Conservation (phyloP, 2,329 filamentous ascomycete genomes). For the Gnomoniopsis smithogilvyi region DNA sequence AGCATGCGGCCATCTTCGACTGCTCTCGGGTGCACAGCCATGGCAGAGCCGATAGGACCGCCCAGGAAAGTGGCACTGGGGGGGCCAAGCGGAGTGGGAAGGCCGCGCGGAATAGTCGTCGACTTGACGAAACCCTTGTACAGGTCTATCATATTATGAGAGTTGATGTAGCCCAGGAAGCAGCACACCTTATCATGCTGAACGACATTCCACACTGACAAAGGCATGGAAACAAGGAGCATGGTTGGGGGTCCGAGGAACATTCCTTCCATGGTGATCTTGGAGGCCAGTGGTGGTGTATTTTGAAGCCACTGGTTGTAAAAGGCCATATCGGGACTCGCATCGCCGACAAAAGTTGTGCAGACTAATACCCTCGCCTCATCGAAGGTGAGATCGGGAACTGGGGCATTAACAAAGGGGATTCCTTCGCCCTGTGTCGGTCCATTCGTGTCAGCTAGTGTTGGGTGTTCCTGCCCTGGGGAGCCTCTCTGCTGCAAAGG, state of each 20-base stretch:
- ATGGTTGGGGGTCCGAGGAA: conserved; percentile 65
- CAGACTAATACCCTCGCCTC: conserved; percentile 63
- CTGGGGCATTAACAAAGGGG: conserved; percentile 38
- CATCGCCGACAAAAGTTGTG: conserved; percentile 64
- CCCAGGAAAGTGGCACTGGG: background rate
- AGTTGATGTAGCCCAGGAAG: conserved; percentile 63
- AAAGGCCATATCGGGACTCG: conserved; percentile 62
- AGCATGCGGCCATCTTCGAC: conserved; percentile 56
- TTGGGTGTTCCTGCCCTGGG: background rate
- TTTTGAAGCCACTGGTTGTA: conserved; percentile 66
- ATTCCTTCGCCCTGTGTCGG: conserved; percentile 29
- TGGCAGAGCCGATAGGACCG: background rate
- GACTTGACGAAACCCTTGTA: conserved; percentile 57
- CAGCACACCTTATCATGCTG: conserved; percentile 66
- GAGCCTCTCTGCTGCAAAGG: conserved; percentile 35
- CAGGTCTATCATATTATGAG: conserved; percentile 64
- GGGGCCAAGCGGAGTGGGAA: background rate
- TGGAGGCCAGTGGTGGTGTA: conserved; percentile 52
- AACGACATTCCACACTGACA: conserved; percentile 60
- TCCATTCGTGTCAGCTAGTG: conserved; percentile 18
- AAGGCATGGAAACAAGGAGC: conserved; percentile 64
- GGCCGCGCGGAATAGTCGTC: conserved; percentile 28
- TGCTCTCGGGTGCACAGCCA: conserved; percentile 6
- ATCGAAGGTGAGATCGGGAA: conserved; percentile 57
- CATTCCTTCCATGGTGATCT: conserved; percentile 64